Evolutionary conservation across 352 stramenopile genomes (phyloP).

Genomic region (Phytophthora litchii): DNA sequence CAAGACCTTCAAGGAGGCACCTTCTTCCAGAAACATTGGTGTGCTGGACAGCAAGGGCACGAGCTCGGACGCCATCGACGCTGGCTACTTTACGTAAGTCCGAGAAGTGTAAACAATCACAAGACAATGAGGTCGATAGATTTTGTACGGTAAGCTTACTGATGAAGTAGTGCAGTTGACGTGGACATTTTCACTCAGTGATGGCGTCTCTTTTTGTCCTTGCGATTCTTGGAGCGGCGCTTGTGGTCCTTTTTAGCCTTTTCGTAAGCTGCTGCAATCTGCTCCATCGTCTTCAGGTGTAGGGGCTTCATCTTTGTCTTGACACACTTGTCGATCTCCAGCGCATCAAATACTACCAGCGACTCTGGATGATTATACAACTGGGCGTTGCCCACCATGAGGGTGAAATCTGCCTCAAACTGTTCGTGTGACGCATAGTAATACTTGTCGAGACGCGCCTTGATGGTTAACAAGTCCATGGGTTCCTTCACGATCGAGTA

Average conservation of each 20-base stretch:
- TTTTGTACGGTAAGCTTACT: slow-evolving; percentile 43
- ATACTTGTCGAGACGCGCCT: slow-evolving; percentile 71
- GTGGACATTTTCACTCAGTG: slow-evolving; percentile 37
- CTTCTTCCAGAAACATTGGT: slow-evolving; percentile 66
- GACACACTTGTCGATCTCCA: slow-evolving; percentile 88
- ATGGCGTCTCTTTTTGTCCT: slow-evolving; percentile 79
- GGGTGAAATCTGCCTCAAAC: slow-evolving; percentile 83
- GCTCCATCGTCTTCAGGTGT: slow-evolving; percentile 57
- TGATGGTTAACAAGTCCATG: slow-evolving; percentile 91
- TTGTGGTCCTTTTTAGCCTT: slow-evolving; percentile 85
- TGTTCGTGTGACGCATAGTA: slow-evolving; percentile 63
- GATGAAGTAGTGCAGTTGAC: slow-evolving; percentile 23
- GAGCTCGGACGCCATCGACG: slow-evolving; percentile 81
- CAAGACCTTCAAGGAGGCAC: slow-evolving; percentile 87
- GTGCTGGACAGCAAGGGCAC: slow-evolving; percentile 72
- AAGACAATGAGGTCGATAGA: slow-evolving; percentile 28
- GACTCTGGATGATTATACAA: slow-evolving; percentile 88
- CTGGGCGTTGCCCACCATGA: slow-evolving; percentile 90
- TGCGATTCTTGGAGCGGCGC: slow-evolving; percentile 68
- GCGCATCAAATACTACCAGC: slow-evolving; percentile 80
- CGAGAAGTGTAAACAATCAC: slow-evolving; percentile 11
- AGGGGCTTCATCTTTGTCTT: slow-evolving; percentile 79
- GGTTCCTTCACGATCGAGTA: slow-evolving; percentile 87
- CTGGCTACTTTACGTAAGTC: slow-evolving; percentile 86
- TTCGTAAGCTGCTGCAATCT: slow-evolving; percentile 72